Base-by-base conservation (phyloP, 2,329 filamentous ascomycete genomes). In the Penicillium thymicola region DNA sequence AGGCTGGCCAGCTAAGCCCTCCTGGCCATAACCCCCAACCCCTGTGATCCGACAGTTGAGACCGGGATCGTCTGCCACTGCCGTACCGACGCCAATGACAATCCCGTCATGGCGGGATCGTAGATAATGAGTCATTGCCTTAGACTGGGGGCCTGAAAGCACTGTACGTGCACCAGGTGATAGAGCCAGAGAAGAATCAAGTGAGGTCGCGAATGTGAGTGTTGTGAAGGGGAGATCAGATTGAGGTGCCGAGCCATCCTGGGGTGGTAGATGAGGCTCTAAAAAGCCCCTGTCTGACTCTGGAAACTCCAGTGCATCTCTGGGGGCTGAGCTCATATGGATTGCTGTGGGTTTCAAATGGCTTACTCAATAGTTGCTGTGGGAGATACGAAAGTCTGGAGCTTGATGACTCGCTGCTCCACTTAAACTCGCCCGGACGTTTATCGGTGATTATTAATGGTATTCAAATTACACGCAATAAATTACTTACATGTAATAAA, bases 41-140 rank as follows among this genome's bases (percentile, higher is more conserved):
- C 82, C 82, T 10, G 78, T 77, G 43, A 92, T 81, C n/a, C 92
- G 86, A 68, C 90, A 94, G 72, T 96, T 97, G 51, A 97, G 79
- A 5, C 85, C 86, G 2, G 93, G 93, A 67, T 96, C 84, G 71
- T 97, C 93, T 23, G 90, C 88, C 5, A 90, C 76, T 7, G 91
- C 89, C 0, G 93, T 97, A 2, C 89, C 89, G 4, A 88, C 89
- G 16, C 93, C 93, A 37, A 97, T 81, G 27, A 95, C 81, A 65
- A 97, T 96, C 23, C 90, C 91, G 60, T 89, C 86, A 75, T 97
- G 92, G 14, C 82, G 83, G 10, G 87, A 87, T 65, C 93, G 90
- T n/a, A 97, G 83, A 70, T 89, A 90, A 73, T 97, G 93, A 0
- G 93, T 97, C 90, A 97, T 95, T 45, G 89, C 85, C 75, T 97